These are phyloP conservation scores for Inga laurina DNA, from an alignment of 306 rosid species.

Conservation along the genomic window DNA sequence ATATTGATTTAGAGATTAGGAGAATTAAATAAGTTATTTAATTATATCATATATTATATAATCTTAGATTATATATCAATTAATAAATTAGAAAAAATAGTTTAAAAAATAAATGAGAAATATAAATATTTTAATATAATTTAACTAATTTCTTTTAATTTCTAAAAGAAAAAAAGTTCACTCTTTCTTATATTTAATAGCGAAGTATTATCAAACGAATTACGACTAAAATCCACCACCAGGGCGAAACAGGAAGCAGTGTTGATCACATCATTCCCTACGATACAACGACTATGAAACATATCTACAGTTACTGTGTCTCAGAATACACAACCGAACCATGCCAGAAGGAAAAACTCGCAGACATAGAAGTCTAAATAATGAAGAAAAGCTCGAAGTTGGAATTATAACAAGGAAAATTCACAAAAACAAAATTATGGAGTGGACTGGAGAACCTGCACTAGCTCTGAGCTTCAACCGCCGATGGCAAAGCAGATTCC, in stretches of 20 bases:
- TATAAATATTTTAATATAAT: too few species aligned
- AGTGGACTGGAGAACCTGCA: constrained; percentile 16
- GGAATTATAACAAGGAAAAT: not conserved
- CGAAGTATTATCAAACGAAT: not conserved
- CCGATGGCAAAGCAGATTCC: not conserved
- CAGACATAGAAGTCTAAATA: not conserved
- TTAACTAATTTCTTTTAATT: too few species aligned
- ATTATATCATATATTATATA: too few species aligned
- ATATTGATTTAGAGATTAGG: too few species aligned
- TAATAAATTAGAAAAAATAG: too few species aligned
- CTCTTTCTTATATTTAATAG: too few species aligned
- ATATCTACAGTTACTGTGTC: not conserved
- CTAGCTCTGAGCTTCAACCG: not conserved
- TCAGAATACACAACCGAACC: not conserved
- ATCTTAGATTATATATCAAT: too few species aligned
- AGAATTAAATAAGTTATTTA: too few species aligned
- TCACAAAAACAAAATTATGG: not conserved
- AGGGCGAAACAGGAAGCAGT: not conserved
- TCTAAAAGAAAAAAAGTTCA: too few species aligned
- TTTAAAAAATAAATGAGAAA: too few species aligned
- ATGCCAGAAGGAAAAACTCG: not conserved
- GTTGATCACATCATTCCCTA: not conserved
- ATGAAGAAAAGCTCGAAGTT: not conserved
- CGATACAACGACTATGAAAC: not conserved
- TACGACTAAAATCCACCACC: not conserved